Evolutionary conservation across 176 grass and related monocot genomes (phyloP), one percentile per base, ranked within the genome.

Genomic region (Bolboschoenus planiculmis): DNA sequence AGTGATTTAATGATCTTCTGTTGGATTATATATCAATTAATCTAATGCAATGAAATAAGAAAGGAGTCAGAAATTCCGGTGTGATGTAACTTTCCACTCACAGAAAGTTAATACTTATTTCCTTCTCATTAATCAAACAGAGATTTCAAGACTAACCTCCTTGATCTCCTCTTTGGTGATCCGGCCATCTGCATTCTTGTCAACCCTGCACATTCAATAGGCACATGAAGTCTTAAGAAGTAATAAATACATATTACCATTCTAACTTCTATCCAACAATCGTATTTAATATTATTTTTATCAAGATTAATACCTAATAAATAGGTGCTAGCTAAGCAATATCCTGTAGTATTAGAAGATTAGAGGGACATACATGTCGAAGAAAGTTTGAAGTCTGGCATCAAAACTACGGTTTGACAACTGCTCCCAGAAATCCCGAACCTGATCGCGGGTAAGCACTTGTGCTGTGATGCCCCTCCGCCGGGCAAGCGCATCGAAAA

Each of bases 401-500:
- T 97, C 94, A 5, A 97, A 97, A 20, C 94, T 85, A n/a, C 85
- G 83, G 29, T 94, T 90, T 0, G 88, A 89, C 0, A 97, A 88
- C 85, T 94, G 94, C 86, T 97, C 90, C 92, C 92, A 97, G 85
- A 94, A 97, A 54, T 97, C 90, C 3, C 58, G 39, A 30, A 92
- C 7, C 60, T 97, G 88, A 23, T 88, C 88, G 66, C 86, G 90
- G 13, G 80, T 89, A 1, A 97, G 90, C 66, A 97, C 56, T 43
- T 86, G 59, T 0, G 92, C 81, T 1, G 78, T 84, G 68, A 97
- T 89, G 2, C 92, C 88, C 5, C 92, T 85, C 20, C 86, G 55
- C 54, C 92, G 84, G 0, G 94, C 87, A 20, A 97, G 83, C 3
- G 94, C 77, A 42, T 94, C 92, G 31, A 85, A 97, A 16, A 94